Evolutionary conservation across 2,329 filamentous ascomycete genomes (phyloP), one percentile per base, ranked within the genome.

Genomic region (Claviceps africana): DNA sequence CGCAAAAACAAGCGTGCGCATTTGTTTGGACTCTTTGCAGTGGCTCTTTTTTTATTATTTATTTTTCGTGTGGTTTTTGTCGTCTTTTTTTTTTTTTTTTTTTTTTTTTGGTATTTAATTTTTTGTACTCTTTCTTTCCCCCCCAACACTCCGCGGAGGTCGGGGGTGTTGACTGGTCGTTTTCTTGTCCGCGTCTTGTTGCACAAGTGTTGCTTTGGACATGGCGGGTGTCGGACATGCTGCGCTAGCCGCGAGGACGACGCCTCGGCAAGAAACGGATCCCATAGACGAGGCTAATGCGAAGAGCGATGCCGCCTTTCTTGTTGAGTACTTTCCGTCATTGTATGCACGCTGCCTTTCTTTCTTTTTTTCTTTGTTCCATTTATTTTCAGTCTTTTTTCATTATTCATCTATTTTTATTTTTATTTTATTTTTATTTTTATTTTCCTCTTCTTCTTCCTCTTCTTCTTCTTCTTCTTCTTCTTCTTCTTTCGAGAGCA

Each of bases 271-370:
- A 39, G 21, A 43, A 22, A 45, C 39, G 21, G 15, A 50, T 10
- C 13, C 43, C 15, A 39, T 54, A 37, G 40, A 54, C 13, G 30
- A 10, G 44, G 53, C 31, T 11, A 50, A 39, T 50, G 28, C 40
- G 17, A 54, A 51, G 31, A 40, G 21, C n/a, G 51, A 52, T 28
- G 37, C 21, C 4, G 50, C 31, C 21, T 54, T 54, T 22, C 7
- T 17, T 5, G 33, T 21, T 13, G 53, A 46, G 7, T 52, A 52
- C 21, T 8, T 54, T 21, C 53, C 53, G 8, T 50, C 25, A 7
- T 43, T 54, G 77, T 79, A 60, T 57, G 68, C 47, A 4, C n/a
- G 10, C 3, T 35, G 9, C 3, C 15, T 30, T 2, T 21, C 4
- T 21, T 13, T 21, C 15, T 30, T 21, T 30, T 10, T n/a, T n/a